A percentile compares a stretch with the other conserved stretches of the same genome.
Evolutionary conservation across 2,329 filamentous ascomycete genomes (phyloP).

Genomic region (Drechslerella coelobrocha): DNA sequence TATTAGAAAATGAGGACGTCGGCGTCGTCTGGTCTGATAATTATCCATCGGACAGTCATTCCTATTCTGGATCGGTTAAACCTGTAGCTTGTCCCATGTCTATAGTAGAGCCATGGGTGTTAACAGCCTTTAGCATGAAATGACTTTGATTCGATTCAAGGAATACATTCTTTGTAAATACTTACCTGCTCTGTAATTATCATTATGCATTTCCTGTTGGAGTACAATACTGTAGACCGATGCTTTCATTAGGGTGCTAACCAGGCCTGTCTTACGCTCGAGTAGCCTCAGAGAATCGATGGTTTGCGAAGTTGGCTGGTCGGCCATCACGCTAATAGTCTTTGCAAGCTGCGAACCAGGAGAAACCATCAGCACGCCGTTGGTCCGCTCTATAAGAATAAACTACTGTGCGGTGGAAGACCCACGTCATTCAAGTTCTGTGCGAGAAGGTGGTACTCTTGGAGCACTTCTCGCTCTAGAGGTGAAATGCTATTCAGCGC

Average conservation of each 20-base stretch:
- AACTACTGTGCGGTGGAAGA: slow-evolving; percentile 10
- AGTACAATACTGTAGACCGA: slow-evolving; percentile 98
- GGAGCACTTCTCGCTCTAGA: slow-evolving; percentile 89
- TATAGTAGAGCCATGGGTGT: no score
- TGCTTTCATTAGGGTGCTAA: slow-evolving; percentile 94
- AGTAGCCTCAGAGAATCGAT: slow-evolving; percentile 84
- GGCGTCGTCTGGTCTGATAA: not conserved
- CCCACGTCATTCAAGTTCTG: slow-evolving; percentile 88
- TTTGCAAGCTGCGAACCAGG: slow-evolving; percentile 64
- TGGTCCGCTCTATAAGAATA: slow-evolving; percentile 2
- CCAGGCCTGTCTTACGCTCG: slow-evolving; percentile 91
- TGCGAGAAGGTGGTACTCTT: slow-evolving; percentile 87
- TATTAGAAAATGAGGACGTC: slow-evolving; percentile 10
- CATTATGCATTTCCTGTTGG: slow-evolving; percentile 91
- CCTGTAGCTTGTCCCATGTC: not conserved
- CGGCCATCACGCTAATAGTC: slow-evolving; percentile 69
- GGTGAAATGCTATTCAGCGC: slow-evolving; percentile 61
- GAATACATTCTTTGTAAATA: not conserved
- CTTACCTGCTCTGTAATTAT: slow-evolving; percentile 54
- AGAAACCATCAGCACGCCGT: slow-evolving; percentile 3
- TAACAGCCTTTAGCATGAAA: not conserved
- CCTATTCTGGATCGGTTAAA: not conserved
- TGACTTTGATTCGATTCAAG: not conserved
- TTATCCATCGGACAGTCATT: not conserved
- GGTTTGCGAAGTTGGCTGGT: slow-evolving; percentile 78